A percentile compares a stretch with the other conserved stretches of the same genome.
Evolutionary conservation across 2,329 filamentous ascomycete genomes (phyloP).

Genomic region (Sclerotinia sclerotiorum): DNA sequence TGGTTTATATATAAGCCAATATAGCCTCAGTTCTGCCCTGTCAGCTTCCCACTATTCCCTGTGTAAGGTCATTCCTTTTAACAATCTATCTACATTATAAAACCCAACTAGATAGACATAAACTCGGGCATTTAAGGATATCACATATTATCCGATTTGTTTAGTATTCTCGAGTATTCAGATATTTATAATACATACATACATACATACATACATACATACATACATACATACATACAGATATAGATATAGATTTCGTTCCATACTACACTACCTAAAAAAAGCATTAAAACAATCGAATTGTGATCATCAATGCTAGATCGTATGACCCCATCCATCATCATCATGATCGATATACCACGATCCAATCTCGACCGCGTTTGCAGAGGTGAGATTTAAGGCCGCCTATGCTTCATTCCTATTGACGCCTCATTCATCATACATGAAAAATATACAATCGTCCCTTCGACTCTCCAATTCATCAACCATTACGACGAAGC

Average conservation of each 20-base stretch:
- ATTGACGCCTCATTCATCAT: constrained; percentile 17
- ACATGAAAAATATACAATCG: constrained; percentile 13
- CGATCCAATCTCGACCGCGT: constrained; percentile 1
- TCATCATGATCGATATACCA: neutral
- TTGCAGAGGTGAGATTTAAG: constrained; percentile 16
- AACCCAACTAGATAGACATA: neutral
- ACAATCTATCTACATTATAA: no score
- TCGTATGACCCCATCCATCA: neutral
- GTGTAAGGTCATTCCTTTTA: no score
- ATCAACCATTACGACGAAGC: constrained; percentile 17
- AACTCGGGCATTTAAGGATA: no score
- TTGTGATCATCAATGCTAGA: neutral
- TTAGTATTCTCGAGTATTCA: neutral
- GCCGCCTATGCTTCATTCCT: neutral
- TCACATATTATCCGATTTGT: neutral
- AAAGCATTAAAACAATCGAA: constrained; percentile 8
- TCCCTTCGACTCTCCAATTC: neutral
- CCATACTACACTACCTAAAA: neutral
- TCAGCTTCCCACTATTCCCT: no score
- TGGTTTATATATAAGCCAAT: no score
- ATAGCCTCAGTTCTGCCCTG: no score
- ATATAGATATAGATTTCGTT: neutral
- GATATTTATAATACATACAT: constrained; percentile 10
- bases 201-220: no score
- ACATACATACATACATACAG: no score